Base-by-base conservation (phyloP, 225 moss, liverwort and hornwort genomes). In the Polytrichum formosum region DNA sequence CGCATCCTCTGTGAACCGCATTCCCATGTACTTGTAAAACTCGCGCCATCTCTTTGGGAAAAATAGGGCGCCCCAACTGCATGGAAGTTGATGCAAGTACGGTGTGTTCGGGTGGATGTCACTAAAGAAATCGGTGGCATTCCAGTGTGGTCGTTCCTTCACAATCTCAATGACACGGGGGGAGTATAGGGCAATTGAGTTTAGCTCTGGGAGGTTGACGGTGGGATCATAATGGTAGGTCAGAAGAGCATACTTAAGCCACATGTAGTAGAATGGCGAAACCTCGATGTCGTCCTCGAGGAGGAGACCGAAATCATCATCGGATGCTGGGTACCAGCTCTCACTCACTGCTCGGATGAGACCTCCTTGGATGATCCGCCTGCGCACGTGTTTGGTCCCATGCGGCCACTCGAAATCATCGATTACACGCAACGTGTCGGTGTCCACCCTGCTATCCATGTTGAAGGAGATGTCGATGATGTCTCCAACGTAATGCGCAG, bases 11-110 rank as follows among this genome's bases (percentile, higher is more conserved):
- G 96, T 96, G 81, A 79, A 93, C 5, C 96, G 88, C 90, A 87
- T 93, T 77, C 90, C 96, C 96, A 96, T 96, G 85, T 96, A 96
- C 67, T 90, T 93, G 85, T 90, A 91, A 71, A 96, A 96, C 73
- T 96, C 93, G 7, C 96, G 88, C 96, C 96, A 96, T 9, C 65
- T 86, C 80, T 87, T 83, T 2, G 96, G 96, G 82, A 96, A 85
- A 72, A 96, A 96, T 72, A 96, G 81, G 53, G 96, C 86, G 19
- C 96, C 96, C 96, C 96, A 96, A 54, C 96, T 96, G 84, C 96
- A 96, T 0, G 96, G 96, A 54, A 96, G 75, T 65, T 96, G 96
- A 28, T 96, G 96, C 74, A 96, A 70, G 64, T 96, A 96, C 0
- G 96, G 96, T 0, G 81, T 91, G 58, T 90, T 96, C 21, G 90